Percentiles rank a stretch among this genome's conserved stretches.
These are phyloP conservation scores for Akebia trifoliata DNA, from an alignment of 164 flowering plant genomes.

Conservation along the genomic window DNA sequence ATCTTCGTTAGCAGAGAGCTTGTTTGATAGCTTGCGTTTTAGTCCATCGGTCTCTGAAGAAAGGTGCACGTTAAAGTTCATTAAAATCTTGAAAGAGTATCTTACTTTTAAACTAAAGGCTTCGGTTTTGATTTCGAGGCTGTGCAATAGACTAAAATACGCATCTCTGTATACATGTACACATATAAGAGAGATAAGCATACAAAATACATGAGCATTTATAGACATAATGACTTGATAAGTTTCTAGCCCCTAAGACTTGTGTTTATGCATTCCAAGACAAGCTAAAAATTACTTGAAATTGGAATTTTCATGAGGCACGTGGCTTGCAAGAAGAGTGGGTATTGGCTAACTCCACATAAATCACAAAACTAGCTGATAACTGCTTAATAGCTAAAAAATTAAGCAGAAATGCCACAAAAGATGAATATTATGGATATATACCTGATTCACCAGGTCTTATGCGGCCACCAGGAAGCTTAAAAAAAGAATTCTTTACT, in stretches of 20 bases:
- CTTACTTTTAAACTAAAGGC: no score
- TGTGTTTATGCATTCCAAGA: background rate
- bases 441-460: conserved; percentile 76
- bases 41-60: conserved; percentile 56
- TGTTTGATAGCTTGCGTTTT: conserved; percentile 62
- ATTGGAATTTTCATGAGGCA: background rate
- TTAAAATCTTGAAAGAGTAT: background rate
- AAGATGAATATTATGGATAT: background rate
- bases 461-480: conserved; percentile 82
- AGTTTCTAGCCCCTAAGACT: background rate
- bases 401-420: background rate
- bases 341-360: background rate
- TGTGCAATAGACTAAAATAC: no score
- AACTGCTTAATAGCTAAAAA: background rate
- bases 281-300: background rate
- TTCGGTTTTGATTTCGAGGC: no score
- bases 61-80: background rate
- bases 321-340: no score
- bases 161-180: background rate
- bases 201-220: background rate
- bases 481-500: conserved; percentile 57
- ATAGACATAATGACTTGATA: background rate
- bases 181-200: background rate
- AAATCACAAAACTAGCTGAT: background rate
- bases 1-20: conserved; percentile 39